phyloP scores from a whole-genome alignment of 805 yeast genomes.

The Sugiyamaella smithiae region DNA sequence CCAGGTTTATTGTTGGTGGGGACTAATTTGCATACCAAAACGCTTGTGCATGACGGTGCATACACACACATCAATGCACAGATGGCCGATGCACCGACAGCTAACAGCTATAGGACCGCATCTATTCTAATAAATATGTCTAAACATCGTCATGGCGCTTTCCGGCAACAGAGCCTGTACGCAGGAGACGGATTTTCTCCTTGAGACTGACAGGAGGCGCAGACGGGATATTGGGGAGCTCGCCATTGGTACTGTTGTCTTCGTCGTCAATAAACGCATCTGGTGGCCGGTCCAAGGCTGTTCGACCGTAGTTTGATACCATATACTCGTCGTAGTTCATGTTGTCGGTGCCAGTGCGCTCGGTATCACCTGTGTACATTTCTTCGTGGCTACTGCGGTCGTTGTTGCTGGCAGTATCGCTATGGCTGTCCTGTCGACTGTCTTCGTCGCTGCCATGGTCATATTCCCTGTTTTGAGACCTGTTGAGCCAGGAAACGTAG shows the following conservation, averaged over 20 bases:
- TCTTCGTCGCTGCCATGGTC: not conserved
- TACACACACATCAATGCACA: too few relatives aligned
- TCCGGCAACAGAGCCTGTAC: constrained; percentile 27
- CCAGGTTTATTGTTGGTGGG: too few relatives aligned
- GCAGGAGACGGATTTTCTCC: constrained; percentile 27
- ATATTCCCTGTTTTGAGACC: not conserved
- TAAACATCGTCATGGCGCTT: too few relatives aligned
- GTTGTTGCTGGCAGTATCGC: not conserved
- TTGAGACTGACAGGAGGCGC: constrained; percentile 28
- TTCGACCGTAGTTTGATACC: not conserved
- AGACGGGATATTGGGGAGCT: constrained; percentile 23
- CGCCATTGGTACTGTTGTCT: constrained; percentile 1
- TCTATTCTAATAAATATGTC: too few relatives aligned
- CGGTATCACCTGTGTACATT: not conserved
- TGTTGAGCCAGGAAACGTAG: constrained; percentile 20
- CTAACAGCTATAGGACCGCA: too few relatives aligned
- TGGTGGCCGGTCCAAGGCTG: constrained; percentile 8
- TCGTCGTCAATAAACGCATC: constrained; percentile 9
- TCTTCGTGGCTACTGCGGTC: not conserved
- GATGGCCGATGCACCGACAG: too few relatives aligned
- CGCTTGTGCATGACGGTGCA: too few relatives aligned
- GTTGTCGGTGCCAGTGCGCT: not conserved
- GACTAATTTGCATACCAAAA: too few relatives aligned
- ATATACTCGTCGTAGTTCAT: not conserved
- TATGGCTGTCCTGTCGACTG: not conserved